phyloP scores from a whole-genome alignment of 1,139 yeast species.

The Candida sanyaensis region DNA sequence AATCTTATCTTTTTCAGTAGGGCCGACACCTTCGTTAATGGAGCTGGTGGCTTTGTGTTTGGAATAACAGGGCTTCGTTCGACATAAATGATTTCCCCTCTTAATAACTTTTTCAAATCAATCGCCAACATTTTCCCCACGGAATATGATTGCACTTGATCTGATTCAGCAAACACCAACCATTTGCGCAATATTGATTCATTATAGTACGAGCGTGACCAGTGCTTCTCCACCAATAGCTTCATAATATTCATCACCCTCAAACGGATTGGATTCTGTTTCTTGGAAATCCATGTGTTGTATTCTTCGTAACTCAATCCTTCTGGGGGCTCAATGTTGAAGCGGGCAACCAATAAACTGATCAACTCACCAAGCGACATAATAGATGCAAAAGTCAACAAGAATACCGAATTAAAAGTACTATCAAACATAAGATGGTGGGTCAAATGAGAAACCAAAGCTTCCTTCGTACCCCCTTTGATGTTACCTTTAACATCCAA shows the following conservation, averaged over 20 bases:
- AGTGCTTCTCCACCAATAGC: conserved; percentile 69
- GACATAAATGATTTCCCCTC: conserved; percentile 33
- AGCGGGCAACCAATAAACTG: conserved; percentile 62
- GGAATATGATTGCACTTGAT: conserved; percentile 46
- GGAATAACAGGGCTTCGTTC: conserved; percentile 35
- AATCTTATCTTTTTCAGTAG: conserved; percentile 46
- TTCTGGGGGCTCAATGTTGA: conserved; percentile 80
- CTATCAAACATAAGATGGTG: conserved; percentile 74
- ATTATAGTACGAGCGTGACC: conserved; percentile 68
- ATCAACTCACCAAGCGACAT: conserved; percentile 69
- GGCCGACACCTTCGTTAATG: conserved; percentile 37
- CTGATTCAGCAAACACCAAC: conserved; percentile 55
- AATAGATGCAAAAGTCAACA: conserved; percentile 77
- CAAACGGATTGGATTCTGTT: conserved; percentile 64
- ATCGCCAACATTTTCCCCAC: conserved; percentile 30
- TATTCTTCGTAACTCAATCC: conserved; percentile 85
- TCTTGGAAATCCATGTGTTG: conserved; percentile 75
- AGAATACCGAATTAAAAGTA: conserved; percentile 67
- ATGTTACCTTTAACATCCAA: conserved; percentile 73
- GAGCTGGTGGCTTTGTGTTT: conserved; percentile 41
- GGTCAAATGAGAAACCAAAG: conserved; percentile 80
- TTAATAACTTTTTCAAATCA: conserved; percentile 27
- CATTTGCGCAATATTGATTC: conserved; percentile 51
- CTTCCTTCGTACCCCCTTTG: conserved; percentile 85
- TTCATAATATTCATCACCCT: conserved; percentile 74